Evolutionary conservation across 345 rosid species (phyloP), one percentile per base, ranked within the genome.

Genomic region (Garcia nutans): DNA sequence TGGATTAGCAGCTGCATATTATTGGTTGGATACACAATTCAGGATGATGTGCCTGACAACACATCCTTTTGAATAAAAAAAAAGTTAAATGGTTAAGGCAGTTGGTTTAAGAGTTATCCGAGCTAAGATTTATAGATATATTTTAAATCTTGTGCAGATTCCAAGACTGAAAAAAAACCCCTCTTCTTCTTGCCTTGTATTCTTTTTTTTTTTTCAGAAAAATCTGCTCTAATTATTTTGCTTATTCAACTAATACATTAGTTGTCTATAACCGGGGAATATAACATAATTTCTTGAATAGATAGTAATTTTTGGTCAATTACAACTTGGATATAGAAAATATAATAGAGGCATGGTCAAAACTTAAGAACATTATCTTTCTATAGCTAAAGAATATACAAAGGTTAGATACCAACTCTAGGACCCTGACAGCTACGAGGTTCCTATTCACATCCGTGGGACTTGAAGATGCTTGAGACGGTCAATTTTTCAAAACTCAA

Each of bases 301-400:
- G 41, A 77, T 58, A 42, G 58, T 62, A 76, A n/a, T 69, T 70
- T 70, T 49, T 31, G 64, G 57, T 60, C 52, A 41, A 58, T 79
- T 78, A 68, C 71, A 75, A 72, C 55, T 58, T 44, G 26, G 5
- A 70, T 28, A 60, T 2, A n/a, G 28, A 41, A n/a, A 10, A 28
- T 2, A 64, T 65, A 71, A 22, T 41, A 64, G 52, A 75, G 75
- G 31, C 62, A 73, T 60, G 64, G 65, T 71, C 78, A 81, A 81
- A 81, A 83, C 74, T 73, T 72, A 73, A 44, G 61, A 70, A 50
- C 41, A 49, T 76, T 55, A 79, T 81, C 74, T 54, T 65, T 73
- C 86, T 75, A 74, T 65, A 28, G 73, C 88, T 83, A 76, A 76
- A 66, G 70, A 73, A 81, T 87, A 74, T 82, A 85, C 90, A 87